Percentiles rank a stretch among this genome's conserved stretches.
phyloP scores from a whole-genome alignment of 441 rosid species.

The Jatropha podagrica region DNA sequence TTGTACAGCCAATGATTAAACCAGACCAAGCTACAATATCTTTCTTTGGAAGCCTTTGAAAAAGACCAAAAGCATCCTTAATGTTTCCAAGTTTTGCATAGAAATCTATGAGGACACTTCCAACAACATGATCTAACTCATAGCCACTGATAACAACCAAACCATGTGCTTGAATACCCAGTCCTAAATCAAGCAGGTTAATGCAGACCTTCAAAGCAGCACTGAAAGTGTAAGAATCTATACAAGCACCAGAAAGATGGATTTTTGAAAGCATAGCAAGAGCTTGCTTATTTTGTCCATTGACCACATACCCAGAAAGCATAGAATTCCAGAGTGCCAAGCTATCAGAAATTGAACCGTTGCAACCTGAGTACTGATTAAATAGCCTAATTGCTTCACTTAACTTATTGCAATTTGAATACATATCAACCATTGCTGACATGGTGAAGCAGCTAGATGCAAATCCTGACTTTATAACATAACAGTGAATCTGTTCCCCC shows the following conservation, averaged over 20 bases:
- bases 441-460: constrained; percentile 44
- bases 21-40: constrained; percentile 66
- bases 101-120: constrained; percentile 60
- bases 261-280: constrained; percentile 40
- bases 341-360: constrained; percentile 14
- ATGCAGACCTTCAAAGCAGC: constrained; percentile 56
- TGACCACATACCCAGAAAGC: constrained; percentile 53
- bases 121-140: constrained; percentile 51
- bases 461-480: constrained; percentile 51
- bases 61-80: constrained; percentile 36
- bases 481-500: constrained; percentile 60
- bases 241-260: constrained; percentile 34
- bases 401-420: constrained; percentile 49
- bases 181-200: constrained; percentile 44
- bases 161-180: constrained; percentile 63
- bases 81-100: constrained; percentile 49
- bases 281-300: constrained; percentile 40
- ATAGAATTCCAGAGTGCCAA: constrained; percentile 56
- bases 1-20: constrained; percentile 50
- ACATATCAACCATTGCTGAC: constrained; percentile 70
- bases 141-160: constrained; percentile 50
- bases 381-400: constrained; percentile 42
- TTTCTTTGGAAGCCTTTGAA: constrained; percentile 50
- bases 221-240: constrained; percentile 61
- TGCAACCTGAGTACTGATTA: constrained; percentile 19